These are phyloP conservation scores for Talaromyces sp. DNA, from an alignment of 2,329 filamentous ascomycete species.

Conservation along the genomic window DNA sequence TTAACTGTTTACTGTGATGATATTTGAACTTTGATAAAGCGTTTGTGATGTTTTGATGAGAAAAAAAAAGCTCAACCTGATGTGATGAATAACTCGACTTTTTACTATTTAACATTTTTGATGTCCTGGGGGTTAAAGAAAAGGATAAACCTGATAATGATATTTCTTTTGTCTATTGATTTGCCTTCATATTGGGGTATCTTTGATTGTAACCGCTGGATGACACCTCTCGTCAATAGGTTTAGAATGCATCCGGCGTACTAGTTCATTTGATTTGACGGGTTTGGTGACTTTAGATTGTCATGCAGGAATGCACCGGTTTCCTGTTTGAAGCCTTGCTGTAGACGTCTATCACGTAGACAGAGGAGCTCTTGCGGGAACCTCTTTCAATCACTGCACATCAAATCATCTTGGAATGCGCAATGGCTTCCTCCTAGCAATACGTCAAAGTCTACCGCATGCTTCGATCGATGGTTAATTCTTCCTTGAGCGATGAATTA, in stretches of 20 bases:
- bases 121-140: not conserved
- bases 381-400: not conserved
- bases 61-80: conserved; percentile 20
- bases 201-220: conserved; percentile 3
- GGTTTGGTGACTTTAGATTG: conserved; percentile 4
- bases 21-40: conserved; percentile 4
- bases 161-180: conserved; percentile 5
- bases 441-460: not conserved
- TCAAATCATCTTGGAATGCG: not conserved
- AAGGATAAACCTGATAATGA: conserved; percentile 12
- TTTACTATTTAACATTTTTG: conserved; percentile 2
- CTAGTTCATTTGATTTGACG: not conserved
- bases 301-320: not conserved
- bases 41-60: conserved; percentile 9
- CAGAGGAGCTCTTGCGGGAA: not conserved
- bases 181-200: not conserved
- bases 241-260: conserved; percentile 12
- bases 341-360: not conserved
- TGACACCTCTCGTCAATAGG: conserved; percentile 18
- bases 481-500: too few relatives aligned
- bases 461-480: not conserved
- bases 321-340: not conserved
- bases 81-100: conserved; percentile 11
- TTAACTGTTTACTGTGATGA: conserved; percentile 10
- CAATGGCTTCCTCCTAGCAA: not conserved